Conservation (phyloP, 1,284 basidiomycete genomes). For the Leccinum variabile region DNA sequence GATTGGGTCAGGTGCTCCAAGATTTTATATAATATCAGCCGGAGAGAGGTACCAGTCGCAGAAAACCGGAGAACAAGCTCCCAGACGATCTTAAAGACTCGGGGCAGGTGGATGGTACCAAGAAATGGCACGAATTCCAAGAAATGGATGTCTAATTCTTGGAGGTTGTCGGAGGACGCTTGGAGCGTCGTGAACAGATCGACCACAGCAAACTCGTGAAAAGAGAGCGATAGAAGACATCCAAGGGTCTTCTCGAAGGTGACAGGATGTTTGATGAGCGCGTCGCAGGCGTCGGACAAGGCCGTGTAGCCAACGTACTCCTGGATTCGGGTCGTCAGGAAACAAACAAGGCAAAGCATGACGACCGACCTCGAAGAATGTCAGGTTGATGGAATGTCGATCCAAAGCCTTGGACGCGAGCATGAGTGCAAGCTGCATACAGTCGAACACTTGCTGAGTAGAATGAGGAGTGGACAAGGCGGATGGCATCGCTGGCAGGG, state of each 20-base stretch:
- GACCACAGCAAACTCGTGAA: constrained; percentile 59
- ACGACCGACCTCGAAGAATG: constrained; percentile 66
- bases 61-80: constrained; percentile 40
- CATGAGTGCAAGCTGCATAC: constrained; percentile 56
- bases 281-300: constrained; percentile 54
- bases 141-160: constrained; percentile 44
- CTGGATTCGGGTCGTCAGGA: constrained; percentile 36
- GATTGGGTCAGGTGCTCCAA: constrained; percentile 59
- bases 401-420: constrained; percentile 64
- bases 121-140: constrained; percentile 36
- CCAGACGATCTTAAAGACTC: constrained; percentile 57
- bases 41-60: constrained; percentile 18
- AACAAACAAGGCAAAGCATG: not conserved
- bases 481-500: constrained; percentile 39
- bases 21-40: constrained; percentile 54
- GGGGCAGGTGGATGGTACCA: constrained; percentile 52
- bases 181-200: constrained; percentile 51
- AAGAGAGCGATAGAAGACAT: constrained; percentile 60
- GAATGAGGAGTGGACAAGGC: constrained; percentile 42
- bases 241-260: constrained; percentile 57
- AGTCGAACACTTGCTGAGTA: constrained; percentile 49
- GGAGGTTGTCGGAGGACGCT: constrained; percentile 31
- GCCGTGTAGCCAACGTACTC: constrained; percentile 64
- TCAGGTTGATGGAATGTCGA: constrained; percentile 53
- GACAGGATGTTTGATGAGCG: constrained; percentile 47